phyloP scores from a whole-genome alignment of 768 basidiomycete genomes.

The Mycena haematopus region DNA sequence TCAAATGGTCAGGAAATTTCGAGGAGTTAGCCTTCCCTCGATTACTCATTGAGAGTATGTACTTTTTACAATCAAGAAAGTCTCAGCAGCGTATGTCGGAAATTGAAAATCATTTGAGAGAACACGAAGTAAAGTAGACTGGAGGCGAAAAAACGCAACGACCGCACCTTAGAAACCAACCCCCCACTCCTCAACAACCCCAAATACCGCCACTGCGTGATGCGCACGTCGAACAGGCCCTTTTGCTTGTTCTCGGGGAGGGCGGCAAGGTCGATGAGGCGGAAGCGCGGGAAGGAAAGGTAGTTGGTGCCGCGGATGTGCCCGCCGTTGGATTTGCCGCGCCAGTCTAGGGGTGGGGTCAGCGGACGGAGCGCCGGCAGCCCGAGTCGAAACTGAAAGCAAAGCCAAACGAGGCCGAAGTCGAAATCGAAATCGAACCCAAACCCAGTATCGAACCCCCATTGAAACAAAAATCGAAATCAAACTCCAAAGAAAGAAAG shows the following conservation, averaged over 20 bases:
- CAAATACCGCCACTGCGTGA: conserved; percentile 16
- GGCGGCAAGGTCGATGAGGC: conserved; percentile 22
- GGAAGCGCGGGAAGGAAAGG: conserved; percentile 26
- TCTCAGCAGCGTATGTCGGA: too few relatives aligned
- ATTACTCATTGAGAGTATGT: too few relatives aligned
- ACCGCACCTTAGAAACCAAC: background rate
- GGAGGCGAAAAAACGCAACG: background rate
- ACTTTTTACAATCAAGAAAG: too few relatives aligned
- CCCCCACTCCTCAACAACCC: too few relatives aligned
- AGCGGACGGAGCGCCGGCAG: conserved; percentile 1
- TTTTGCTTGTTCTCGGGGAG: conserved; percentile 6
- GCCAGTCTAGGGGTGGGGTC: conserved; percentile 21
- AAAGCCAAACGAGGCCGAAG: background rate
- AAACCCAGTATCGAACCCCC: too few relatives aligned
- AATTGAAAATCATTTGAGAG: too few relatives aligned
- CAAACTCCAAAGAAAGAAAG: background rate
- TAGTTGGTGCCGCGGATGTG: conserved; percentile 27
- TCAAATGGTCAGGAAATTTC: too few relatives aligned
- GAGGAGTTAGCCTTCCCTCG: too few relatives aligned
- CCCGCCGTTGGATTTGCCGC: conserved; percentile 31
- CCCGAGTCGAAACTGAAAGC: background rate
- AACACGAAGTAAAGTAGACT: too few relatives aligned
- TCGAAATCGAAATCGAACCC: too few relatives aligned
- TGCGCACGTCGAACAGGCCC: conserved; percentile 19
- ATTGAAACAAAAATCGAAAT: background rate